These are phyloP conservation scores for Plectosphaerella cucumerina DNA, from an alignment of 2,329 filamentous ascomycete genomes.

Conservation along the genomic window DNA sequence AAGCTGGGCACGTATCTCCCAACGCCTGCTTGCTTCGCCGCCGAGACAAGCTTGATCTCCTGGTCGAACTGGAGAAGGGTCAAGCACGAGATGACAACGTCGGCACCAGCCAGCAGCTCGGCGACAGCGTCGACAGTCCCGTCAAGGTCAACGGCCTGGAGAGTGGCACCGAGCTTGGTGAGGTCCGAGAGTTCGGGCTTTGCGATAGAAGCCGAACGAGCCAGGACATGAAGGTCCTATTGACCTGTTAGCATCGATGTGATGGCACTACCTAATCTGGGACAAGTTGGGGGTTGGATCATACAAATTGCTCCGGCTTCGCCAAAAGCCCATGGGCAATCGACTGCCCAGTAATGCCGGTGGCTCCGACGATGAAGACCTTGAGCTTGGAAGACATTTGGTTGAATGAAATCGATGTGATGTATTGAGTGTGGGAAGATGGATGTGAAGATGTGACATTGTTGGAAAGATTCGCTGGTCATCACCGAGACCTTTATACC, in stretches of 20 bases:
- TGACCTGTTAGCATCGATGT: not conserved
- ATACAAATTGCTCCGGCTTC: not conserved
- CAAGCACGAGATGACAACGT: slow-evolving; percentile 41
- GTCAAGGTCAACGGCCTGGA: slow-evolving; percentile 37
- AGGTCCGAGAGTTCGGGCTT: not conserved
- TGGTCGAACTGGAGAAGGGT: slow-evolving; percentile 26
- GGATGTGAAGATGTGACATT: not conserved
- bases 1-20: slow-evolving; percentile 48
- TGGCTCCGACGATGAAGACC: not conserved
- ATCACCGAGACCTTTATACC: not conserved
- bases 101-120: slow-evolving; percentile 6
- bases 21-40: slow-evolving; percentile 43
- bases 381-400: not conserved
- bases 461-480: not conserved
- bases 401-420: not conserved
- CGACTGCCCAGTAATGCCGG: not conserved
- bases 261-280: not conserved
- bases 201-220: not conserved
- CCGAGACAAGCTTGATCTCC: slow-evolving; percentile 41
- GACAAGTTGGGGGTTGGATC: not conserved
- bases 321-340: not conserved
- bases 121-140: slow-evolving; percentile 18
- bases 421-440: not conserved
- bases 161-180: not conserved
- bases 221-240: not conserved